These are phyloP conservation scores for Trypanosoma avium DNA, from an alignment of 208 protist genomes.

Conservation along the genomic window DNA sequence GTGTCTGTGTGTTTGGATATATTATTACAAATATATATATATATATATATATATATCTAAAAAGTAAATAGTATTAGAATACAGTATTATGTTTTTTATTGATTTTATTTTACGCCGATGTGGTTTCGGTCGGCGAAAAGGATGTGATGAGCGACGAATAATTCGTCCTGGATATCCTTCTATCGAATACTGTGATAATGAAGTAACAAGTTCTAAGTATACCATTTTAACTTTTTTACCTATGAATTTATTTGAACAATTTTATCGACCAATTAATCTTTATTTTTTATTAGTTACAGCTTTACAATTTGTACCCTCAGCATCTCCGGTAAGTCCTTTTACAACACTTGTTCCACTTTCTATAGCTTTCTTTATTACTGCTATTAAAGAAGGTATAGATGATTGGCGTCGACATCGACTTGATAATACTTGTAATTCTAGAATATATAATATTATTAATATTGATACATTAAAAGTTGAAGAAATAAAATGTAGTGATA, in stretches of 20 bases:
- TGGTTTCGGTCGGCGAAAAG: slow-evolving; percentile 10
- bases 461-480: slow-evolving; percentile 34
- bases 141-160: slow-evolving; percentile 34
- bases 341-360: slow-evolving; percentile 89
- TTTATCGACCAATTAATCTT: slow-evolving; percentile 92
- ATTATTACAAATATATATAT: no score
- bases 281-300: slow-evolving; percentile 94
- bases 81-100: no score
- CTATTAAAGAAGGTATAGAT: slow-evolving; percentile 92
- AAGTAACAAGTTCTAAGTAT: slow-evolving; percentile 93
- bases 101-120: not conserved
- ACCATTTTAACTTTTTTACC: slow-evolving; percentile 94
- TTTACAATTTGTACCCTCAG: slow-evolving; percentile 83
- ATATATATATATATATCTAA: no score
- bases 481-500: slow-evolving; percentile 50
- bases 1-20: no score
- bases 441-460: slow-evolving; percentile 48
- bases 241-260: slow-evolving; percentile 95
- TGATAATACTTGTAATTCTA: slow-evolving; percentile 63
- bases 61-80: no score
- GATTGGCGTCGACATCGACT: slow-evolving; percentile 76
- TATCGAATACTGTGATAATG: slow-evolving; percentile 66
- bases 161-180: slow-evolving; percentile 34
- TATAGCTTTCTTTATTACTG: slow-evolving; percentile 89
- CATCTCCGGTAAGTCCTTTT: slow-evolving; percentile 88